These are phyloP conservation scores for Datisca glomerata DNA, from an alignment of 306 rosid genomes.

Conservation along the genomic window DNA sequence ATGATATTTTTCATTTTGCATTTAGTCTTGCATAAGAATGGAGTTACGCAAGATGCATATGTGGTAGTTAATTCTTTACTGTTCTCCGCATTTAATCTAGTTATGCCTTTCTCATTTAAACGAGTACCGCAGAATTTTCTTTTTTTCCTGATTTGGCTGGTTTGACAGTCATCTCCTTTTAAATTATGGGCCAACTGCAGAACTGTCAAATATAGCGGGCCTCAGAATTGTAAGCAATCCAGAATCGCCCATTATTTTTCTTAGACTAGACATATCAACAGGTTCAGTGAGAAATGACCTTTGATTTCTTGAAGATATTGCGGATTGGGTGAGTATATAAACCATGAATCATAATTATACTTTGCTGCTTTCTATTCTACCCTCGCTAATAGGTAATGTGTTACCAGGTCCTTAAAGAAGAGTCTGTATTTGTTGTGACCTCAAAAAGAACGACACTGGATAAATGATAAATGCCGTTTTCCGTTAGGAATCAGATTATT, in stretches of 20 bases:
- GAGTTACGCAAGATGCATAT: no score
- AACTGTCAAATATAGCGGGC: slow-evolving; percentile 47
- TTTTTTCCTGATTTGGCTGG: neutral
- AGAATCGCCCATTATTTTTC: slow-evolving; percentile 82
- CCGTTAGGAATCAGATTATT: slow-evolving; percentile 63
- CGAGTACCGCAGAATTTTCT: no score
- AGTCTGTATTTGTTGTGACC: slow-evolving; percentile 49
- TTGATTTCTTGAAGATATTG: slow-evolving; percentile 58
- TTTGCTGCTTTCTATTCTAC: slow-evolving; percentile 7
- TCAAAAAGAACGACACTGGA: slow-evolving; percentile 73
- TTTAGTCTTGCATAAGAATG: no score
- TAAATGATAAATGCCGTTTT: slow-evolving; percentile 56
- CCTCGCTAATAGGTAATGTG: slow-evolving; percentile 1
- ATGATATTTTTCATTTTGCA: no score
- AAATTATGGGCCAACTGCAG: slow-evolving; percentile 30
- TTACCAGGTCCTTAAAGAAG: slow-evolving; percentile 65
- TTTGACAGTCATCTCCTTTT: neutral
- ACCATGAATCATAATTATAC: slow-evolving; percentile 1
- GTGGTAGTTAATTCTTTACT: no score
- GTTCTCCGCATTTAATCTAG: neutral
- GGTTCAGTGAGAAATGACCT: slow-evolving; percentile 54
- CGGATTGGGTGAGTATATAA: slow-evolving; percentile 44
- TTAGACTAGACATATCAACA: slow-evolving; percentile 57
- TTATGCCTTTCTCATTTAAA: neutral
- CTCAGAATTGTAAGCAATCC: slow-evolving; percentile 59